Conservation (phyloP, 495 filamentous ascomycete genomes). For the Saxophila tyrrhenica region DNA sequence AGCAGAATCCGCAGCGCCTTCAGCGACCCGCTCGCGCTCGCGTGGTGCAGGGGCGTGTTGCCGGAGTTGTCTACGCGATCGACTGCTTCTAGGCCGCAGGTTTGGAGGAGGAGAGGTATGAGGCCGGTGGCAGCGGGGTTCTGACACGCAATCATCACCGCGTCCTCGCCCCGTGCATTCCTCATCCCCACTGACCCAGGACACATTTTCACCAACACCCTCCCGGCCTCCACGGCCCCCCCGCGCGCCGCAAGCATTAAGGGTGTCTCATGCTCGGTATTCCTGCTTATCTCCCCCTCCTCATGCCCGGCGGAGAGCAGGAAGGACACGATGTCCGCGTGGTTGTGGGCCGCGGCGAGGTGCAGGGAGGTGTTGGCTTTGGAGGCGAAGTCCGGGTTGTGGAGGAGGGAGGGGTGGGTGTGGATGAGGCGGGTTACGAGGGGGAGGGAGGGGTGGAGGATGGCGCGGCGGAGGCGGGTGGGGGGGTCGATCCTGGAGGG, state of each 20-base stretch:
- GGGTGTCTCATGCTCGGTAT: conserved; percentile 61
- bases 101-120: conserved; percentile 8
- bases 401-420: conserved; percentile 54
- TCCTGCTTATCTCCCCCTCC: conserved; percentile 47
- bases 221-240: conserved; percentile 48
- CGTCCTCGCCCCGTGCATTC: conserved; percentile 35
- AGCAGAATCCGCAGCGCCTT: conserved; percentile 62
- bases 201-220: conserved; percentile 42
- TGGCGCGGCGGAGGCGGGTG: conserved; percentile 42
- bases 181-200: conserved; percentile 23
- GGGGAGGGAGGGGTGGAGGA: conserved; percentile 55
- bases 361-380: conserved; percentile 65
- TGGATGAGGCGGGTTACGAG: conserved; percentile 63
- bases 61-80: conserved; percentile 46
- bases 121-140: conserved; percentile 4
- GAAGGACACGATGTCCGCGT: conserved; percentile 47
- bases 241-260: conserved; percentile 41
- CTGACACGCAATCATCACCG: conserved; percentile 24
- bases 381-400: conserved; percentile 55
- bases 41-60: conserved; percentile 67
- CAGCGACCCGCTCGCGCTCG: conserved; percentile 54
- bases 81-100: background rate
- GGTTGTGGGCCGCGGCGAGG: conserved; percentile 58
- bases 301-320: conserved; percentile 34
- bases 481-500: conserved; percentile 28